Conservation (phyloP, 805 yeast species). For the Starmerella potacharoeniae region DNA sequence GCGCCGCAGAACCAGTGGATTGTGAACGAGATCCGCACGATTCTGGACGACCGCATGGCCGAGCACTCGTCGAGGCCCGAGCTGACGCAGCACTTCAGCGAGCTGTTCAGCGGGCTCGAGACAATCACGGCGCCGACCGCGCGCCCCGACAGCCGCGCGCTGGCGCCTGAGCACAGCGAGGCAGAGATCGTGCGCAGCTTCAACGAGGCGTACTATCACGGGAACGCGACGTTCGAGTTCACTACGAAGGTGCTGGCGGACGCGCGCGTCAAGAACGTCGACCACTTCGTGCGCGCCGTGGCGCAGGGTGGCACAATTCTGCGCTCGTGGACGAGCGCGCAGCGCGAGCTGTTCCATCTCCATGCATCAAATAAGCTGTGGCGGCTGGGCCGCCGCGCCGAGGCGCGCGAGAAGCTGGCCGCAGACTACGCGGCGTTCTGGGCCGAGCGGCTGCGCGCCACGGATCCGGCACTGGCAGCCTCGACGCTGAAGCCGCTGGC, state of each 20-base stretch:
- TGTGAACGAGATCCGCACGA: conserved; percentile 16
- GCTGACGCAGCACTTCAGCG: conserved; percentile 18
- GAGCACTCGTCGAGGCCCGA: conserved; percentile 16
- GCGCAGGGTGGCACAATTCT: conserved; percentile 24
- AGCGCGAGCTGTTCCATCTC: conserved; percentile 22
- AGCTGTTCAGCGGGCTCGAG: conserved; percentile 20
- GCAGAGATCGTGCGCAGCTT: conserved; percentile 20
- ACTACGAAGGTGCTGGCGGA: conserved; percentile 23
- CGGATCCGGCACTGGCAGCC: neutral
- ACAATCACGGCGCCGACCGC: conserved; percentile 4
- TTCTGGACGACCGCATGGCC: conserved; percentile 17
- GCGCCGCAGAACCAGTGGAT: conserved; percentile 9
- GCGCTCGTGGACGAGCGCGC: conserved; percentile 20
- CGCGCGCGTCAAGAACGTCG: conserved; percentile 17
- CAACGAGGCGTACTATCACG: conserved; percentile 24
- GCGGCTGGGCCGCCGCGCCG: conserved; percentile 16
- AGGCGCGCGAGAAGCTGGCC: conserved; percentile 18
- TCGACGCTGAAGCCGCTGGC: conserved; percentile 7
- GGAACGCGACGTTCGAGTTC: conserved; percentile 20
- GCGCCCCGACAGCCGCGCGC: conserved; percentile 1
- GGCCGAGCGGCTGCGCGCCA: conserved; percentile 8
- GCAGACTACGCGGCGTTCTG: conserved; percentile 19
- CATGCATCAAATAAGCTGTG: conserved; percentile 25
- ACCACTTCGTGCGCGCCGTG: conserved; percentile 22
- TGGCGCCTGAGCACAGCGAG: conserved; percentile 11